These are phyloP conservation scores for Pouteria campechiana DNA, from an alignment of 179 eudicot species.

Conservation along the genomic window DNA sequence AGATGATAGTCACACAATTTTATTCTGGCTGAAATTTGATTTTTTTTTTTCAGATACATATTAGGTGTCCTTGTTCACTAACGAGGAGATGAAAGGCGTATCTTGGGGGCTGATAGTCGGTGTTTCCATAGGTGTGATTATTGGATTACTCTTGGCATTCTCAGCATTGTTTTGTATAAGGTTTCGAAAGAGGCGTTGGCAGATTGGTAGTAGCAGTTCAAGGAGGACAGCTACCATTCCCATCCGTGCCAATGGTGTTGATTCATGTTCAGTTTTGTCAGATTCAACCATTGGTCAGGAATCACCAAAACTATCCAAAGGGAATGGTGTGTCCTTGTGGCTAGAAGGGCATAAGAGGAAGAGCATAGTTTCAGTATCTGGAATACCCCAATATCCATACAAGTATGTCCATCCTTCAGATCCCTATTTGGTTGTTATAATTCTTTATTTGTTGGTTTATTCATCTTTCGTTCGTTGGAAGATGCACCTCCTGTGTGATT, in stretches of 20 bases:
- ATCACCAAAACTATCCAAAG: slow-evolving; percentile 44
- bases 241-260: slow-evolving; percentile 69
- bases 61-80: too few species aligned
- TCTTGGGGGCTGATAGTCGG: slow-evolving; percentile 70
- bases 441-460: neutral
- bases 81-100: slow-evolving; percentile 46
- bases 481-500: too few species aligned
- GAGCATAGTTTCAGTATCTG: slow-evolving; percentile 68
- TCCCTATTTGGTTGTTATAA: neutral
- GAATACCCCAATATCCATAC: slow-evolving; percentile 79
- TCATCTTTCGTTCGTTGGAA: too few species aligned
- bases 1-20: too few species aligned
- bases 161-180: slow-evolving; percentile 49
- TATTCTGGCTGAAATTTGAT: too few species aligned
- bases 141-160: slow-evolving; percentile 66
- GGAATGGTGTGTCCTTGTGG: slow-evolving; percentile 45
- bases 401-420: slow-evolving; percentile 32
- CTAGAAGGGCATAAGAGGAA: slow-evolving; percentile 58
- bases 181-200: slow-evolving; percentile 50
- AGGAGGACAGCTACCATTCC: slow-evolving; percentile 67
- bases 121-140: slow-evolving; percentile 82
- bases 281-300: slow-evolving; percentile 83
- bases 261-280: slow-evolving; percentile 58
- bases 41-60: too few species aligned
- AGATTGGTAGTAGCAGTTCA: slow-evolving; percentile 66